Conservation (phyloP, 495 filamentous ascomycete species). For the Tuber melanosporum region DNA sequence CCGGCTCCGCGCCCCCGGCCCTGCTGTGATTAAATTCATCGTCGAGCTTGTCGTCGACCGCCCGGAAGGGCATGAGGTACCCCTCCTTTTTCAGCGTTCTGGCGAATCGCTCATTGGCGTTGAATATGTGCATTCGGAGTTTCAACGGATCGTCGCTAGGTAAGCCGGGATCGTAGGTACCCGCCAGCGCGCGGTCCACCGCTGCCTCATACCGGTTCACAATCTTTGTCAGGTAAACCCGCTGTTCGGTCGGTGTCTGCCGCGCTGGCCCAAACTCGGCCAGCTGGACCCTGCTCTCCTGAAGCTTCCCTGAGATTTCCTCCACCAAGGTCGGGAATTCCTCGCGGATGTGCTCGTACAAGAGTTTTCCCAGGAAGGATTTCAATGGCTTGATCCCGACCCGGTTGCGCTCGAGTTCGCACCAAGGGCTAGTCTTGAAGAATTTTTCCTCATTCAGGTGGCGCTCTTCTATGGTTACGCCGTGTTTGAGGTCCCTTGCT, state of each 20-base stretch:
- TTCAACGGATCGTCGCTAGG: slow-evolving; percentile 20
- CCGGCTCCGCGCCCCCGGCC: background rate
- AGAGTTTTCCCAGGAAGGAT: slow-evolving; percentile 28
- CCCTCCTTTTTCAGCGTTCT: slow-evolving; percentile 16
- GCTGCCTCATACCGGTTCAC: slow-evolving; percentile 41
- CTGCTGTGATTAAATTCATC: background rate
- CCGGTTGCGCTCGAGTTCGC: slow-evolving; percentile 36
- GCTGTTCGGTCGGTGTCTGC: slow-evolving; percentile 42
- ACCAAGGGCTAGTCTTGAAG: slow-evolving; percentile 46
- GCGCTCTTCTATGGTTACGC: slow-evolving; percentile 41
- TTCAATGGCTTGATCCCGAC: slow-evolving; percentile 39
- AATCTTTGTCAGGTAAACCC: slow-evolving; percentile 40
- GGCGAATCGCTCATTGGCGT: slow-evolving; percentile 27
- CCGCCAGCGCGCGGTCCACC: slow-evolving; percentile 36
- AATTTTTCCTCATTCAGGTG: slow-evolving; percentile 44
- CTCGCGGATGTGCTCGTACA: slow-evolving; percentile 37
- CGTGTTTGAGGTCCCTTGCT: slow-evolving; percentile 44
- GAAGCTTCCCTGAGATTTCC: slow-evolving; percentile 34
- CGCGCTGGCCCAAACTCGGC: slow-evolving; percentile 40
- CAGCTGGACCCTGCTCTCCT: slow-evolving; percentile 30
- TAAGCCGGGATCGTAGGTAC: slow-evolving; percentile 33
- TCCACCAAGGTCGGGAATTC: slow-evolving; percentile 42
- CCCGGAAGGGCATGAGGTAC: slow-evolving; percentile 30
- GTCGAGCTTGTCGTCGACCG: slow-evolving; percentile 17
- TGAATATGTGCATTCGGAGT: slow-evolving; percentile 36